Evolutionary conservation across 202 grass and related monocot genomes (phyloP).

Genomic region (Schoenoplectus triqueter): DNA sequence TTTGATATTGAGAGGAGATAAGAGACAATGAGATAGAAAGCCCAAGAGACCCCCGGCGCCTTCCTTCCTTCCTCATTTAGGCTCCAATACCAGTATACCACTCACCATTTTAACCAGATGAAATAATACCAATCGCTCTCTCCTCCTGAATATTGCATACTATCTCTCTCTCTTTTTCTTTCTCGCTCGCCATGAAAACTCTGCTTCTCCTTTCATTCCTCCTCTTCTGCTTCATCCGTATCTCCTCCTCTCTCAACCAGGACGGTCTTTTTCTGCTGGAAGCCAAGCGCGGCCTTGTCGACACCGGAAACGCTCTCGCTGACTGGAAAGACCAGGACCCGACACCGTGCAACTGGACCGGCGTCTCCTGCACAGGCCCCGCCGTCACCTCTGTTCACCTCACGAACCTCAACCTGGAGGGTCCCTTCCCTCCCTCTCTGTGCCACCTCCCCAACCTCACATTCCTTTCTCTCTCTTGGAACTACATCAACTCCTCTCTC

Average conservation of each 20-base stretch:
- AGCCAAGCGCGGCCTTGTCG: constrained; percentile 59
- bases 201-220: constrained; percentile 8
- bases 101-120: neutral
- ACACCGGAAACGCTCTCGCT: constrained; percentile 4
- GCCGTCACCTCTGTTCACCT: constrained; percentile 55
- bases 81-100: neutral
- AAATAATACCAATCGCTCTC: no score
- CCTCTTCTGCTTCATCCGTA: neutral
- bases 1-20: neutral
- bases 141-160: neutral
- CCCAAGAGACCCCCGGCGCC: neutral
- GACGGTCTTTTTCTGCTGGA: constrained; percentile 62
- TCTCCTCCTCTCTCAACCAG: constrained; percentile 41
- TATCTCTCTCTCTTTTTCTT: neutral
- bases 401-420: constrained; percentile 32
- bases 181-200: constrained; percentile 19
- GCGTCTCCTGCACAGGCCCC: constrained; percentile 40
- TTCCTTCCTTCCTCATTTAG: constrained; percentile 25
- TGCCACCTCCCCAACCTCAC: constrained; percentile 59
- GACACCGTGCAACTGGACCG: constrained; percentile 76
- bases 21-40: neutral
- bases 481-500: constrained; percentile 82
- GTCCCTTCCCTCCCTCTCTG: constrained; percentile 63
- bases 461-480: constrained; percentile 50
- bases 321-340: constrained; percentile 56